Evolutionary conservation across 2,329 filamentous ascomycete species (phyloP).

Genomic region (Colletotrichum melonis): DNA sequence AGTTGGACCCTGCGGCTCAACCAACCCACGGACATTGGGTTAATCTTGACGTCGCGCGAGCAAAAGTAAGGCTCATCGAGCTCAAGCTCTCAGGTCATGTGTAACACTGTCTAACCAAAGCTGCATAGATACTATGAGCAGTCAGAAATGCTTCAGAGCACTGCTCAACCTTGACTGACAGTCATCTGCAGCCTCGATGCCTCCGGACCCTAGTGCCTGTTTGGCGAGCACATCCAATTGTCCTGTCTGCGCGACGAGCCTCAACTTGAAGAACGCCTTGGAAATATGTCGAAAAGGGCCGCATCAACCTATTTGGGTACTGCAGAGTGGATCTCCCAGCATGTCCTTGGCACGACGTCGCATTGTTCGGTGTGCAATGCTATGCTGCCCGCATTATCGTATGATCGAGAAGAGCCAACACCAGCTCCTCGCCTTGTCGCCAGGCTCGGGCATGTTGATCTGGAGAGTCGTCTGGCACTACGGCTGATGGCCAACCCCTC

Average conservation of each 20-base stretch:
- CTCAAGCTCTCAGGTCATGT: not conserved
- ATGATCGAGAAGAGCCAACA: not conserved
- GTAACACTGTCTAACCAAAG: not conserved
- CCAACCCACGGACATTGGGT: not conserved
- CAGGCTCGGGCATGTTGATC: not conserved
- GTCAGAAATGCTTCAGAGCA: not conserved
- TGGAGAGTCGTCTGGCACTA: not conserved
- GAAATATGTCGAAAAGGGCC: not conserved
- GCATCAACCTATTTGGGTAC: not conserved
- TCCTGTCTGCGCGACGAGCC: not conserved
- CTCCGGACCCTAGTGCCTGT: not conserved
- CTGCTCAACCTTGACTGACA: not conserved
- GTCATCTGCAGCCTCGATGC: not conserved
- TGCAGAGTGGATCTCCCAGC: not conserved
- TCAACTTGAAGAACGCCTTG: not conserved
- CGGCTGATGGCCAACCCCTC: not conserved
- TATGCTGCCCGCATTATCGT: not conserved
- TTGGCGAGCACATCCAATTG: not conserved
- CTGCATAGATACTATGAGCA: not conserved
- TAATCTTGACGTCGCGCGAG: not conserved
- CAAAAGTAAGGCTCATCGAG: not conserved
- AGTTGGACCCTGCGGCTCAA: slow-evolving; percentile 13
- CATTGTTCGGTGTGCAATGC: not conserved
- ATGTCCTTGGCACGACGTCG: not conserved
- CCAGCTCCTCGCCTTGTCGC: not conserved